These are phyloP conservation scores for Amoeboaphelidium protococcarum DNA, from an alignment of 371 early-diverging fungal species.

Conservation along the genomic window DNA sequence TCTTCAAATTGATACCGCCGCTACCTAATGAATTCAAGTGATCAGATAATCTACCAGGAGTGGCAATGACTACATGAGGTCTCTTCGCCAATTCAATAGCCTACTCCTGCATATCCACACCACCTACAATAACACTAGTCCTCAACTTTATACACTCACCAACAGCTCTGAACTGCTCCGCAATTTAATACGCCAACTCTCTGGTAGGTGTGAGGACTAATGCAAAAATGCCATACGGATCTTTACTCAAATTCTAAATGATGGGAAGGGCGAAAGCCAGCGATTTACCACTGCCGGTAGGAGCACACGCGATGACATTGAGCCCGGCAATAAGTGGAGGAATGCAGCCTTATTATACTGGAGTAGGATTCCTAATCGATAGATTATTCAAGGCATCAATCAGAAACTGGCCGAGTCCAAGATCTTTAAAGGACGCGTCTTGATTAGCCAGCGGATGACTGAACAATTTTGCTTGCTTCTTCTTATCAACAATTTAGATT, in stretches of 20 bases:
- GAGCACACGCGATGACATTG: slow-evolving; percentile 87
- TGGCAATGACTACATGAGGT: slow-evolving; percentile 85
- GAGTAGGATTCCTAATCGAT: neutral
- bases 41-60: slow-evolving; percentile 93
- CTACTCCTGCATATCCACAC: slow-evolving; percentile 89
- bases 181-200: slow-evolving; percentile 82
- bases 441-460: no score
- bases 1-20: slow-evolving; percentile 46
- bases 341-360: neutral
- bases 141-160: slow-evolving; percentile 81
- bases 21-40: slow-evolving; percentile 85
- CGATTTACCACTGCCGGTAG: slow-evolving; percentile 96
- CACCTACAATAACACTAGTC: slow-evolving; percentile 82
- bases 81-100: slow-evolving; percentile 73
- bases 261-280: slow-evolving; percentile 92
- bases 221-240: slow-evolving; percentile 68
- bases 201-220: slow-evolving; percentile 95
- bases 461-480: no score
- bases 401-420: neutral
- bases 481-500: no score
- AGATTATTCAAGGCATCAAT: neutral
- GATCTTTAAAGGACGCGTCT: neutral
- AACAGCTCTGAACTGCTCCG: slow-evolving; percentile 72
- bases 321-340: slow-evolving; percentile 14
- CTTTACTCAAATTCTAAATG: slow-evolving; percentile 63